phyloP scores from a whole-genome alignment of 164 flowering plant genomes.

The Hamamelis virginiana region DNA sequence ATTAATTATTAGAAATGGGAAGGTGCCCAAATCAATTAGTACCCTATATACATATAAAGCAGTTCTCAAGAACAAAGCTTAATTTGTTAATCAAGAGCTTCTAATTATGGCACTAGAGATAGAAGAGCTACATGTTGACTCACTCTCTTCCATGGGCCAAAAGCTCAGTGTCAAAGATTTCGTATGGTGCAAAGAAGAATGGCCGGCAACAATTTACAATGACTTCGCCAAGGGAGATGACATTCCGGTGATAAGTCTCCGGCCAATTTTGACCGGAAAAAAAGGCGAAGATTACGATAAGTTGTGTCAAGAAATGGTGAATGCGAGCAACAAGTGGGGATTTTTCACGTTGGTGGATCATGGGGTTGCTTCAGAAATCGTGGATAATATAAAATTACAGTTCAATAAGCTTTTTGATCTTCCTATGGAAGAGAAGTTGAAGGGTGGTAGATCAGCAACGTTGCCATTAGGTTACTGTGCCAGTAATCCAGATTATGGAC shows the following conservation, averaged over 20 bases:
- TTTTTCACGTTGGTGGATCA: constrained; percentile 33
- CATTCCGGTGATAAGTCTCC: constrained; percentile 23
- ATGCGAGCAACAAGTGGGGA: constrained; percentile 30
- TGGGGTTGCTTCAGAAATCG: constrained; percentile 17
- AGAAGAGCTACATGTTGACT: constrained; percentile 20
- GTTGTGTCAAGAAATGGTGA: constrained; percentile 25
- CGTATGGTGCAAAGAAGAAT: constrained; percentile 32
- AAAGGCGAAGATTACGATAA: constrained; percentile 13
- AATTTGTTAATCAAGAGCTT: neutral
- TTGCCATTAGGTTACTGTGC: constrained; percentile 36
- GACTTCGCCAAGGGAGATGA: constrained; percentile 18
- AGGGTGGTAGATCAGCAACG: constrained; percentile 23
- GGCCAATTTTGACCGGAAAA: neutral
- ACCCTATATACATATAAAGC: neutral
- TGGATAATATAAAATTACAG: constrained; percentile 12
- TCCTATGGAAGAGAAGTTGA: constrained; percentile 32
- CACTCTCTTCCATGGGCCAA: constrained; percentile 24
- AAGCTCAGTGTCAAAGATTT: constrained; percentile 28
- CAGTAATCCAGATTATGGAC: constrained; percentile 33
- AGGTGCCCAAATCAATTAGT: no score
- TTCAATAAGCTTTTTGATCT: constrained; percentile 29
- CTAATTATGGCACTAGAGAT: constrained; percentile 11
- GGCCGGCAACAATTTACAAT: constrained; percentile 20
- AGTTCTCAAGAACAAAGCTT: neutral
- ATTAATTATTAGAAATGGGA: no score